Percentiles rank a stretch among this genome's conserved stretches.
These are phyloP conservation scores for Ganoderma meredithae DNA, from an alignment of 1,284 basidiomycete genomes.

Conservation along the genomic window DNA sequence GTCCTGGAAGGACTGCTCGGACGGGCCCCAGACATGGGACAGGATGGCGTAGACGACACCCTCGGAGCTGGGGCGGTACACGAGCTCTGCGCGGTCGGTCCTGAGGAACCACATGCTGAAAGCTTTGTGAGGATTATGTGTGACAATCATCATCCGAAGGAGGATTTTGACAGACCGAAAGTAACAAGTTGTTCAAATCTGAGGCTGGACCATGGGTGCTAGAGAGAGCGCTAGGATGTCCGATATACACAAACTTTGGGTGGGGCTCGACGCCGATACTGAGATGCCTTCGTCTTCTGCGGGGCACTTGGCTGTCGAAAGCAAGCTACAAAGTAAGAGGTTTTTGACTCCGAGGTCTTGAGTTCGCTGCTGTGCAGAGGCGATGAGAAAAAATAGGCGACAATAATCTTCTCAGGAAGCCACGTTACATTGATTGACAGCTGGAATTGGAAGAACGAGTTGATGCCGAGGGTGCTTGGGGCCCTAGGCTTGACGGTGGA, in stretches of 20 bases:
- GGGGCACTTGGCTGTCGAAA: neutral
- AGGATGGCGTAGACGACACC: constrained; percentile 14
- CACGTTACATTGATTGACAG: constrained; percentile 4
- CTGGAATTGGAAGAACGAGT: neutral
- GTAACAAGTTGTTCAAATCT: neutral
- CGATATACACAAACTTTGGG: neutral
- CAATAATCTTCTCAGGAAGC: neutral
- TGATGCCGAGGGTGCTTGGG: no score
- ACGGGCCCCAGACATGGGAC: constrained; percentile 17
- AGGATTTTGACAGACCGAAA: neutral
- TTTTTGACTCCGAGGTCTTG: neutral
- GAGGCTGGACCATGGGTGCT: neutral
- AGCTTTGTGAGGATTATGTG: neutral
- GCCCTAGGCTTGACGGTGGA: no score
- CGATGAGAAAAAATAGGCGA: constrained; percentile 3
- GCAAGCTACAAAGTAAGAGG: neutral
- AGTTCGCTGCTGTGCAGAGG: neutral
- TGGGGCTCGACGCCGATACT: neutral
- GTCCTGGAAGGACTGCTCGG: constrained; percentile 18
- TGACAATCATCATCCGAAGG: neutral
- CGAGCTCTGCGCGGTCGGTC: constrained; percentile 17
- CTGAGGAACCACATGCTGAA: constrained; percentile 17
- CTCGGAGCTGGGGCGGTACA: constrained; percentile 7
- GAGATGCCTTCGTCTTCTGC: neutral
- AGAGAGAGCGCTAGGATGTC: neutral